A percentile compares a stretch with the other conserved stretches of the same genome.
phyloP scores from a whole-genome alignment of 345 rosid genomes.

The Moringa oleifera region DNA sequence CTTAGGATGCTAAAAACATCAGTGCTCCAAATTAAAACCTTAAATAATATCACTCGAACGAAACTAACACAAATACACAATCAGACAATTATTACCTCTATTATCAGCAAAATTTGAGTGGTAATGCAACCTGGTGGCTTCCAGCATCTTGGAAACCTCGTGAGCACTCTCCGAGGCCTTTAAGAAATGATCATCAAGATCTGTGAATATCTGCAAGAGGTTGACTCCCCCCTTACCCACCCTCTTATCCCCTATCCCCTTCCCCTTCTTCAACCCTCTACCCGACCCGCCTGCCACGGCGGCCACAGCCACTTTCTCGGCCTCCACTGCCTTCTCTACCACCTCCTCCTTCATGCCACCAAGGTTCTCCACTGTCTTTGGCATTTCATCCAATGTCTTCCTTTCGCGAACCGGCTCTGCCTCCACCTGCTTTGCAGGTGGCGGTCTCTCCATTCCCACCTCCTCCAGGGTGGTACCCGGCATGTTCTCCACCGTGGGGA shows the following conservation, averaged over 20 bases:
- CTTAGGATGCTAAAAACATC: too few relatives aligned
- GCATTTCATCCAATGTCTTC: conserved; percentile 35
- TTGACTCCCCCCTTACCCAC: conserved; percentile 23
- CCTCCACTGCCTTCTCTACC: conserved; percentile 15
- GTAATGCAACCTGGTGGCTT: conserved; percentile 90
- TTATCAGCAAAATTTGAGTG: conserved; percentile 99
- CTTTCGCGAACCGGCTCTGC: conserved; percentile 25
- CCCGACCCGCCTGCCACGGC: conserved; percentile 22
- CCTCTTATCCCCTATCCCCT: conserved; percentile 42
- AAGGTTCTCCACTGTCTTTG: conserved; percentile 25
- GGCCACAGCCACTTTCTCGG: conserved; percentile 22
- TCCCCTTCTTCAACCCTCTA: conserved; percentile 39
- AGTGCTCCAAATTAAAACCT: too few relatives aligned
- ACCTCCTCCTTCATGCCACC: conserved; percentile 6
- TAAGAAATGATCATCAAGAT: conserved; percentile 85
- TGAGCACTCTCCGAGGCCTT: conserved; percentile 90
- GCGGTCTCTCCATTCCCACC: conserved; percentile 27
- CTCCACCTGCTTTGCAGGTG: conserved; percentile 12
- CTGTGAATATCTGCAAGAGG: conserved; percentile 48
- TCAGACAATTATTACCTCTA: conserved; percentile 65
- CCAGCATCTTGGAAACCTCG: conserved; percentile 90
- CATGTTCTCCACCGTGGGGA: conserved; percentile 37
- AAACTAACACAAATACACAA: neutral
- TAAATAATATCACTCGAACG: too few relatives aligned
- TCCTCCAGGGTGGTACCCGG: conserved; percentile 61